These are phyloP conservation scores for Pichia nakasei DNA, from an alignment of 805 yeast genomes.

Conservation along the genomic window DNA sequence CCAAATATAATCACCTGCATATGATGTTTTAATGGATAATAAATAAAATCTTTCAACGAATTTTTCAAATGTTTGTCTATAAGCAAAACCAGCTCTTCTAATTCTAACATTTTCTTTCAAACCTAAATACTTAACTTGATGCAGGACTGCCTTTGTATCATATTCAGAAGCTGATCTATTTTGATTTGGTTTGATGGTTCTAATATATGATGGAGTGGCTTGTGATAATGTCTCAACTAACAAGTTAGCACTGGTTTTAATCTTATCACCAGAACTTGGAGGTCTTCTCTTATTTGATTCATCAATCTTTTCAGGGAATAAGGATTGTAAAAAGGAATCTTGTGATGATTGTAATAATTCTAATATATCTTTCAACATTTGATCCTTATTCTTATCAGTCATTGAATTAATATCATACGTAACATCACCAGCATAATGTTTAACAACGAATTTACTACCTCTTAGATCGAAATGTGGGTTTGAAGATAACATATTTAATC, in stretches of 20 bases:
- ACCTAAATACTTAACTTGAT: constrained; percentile 93
- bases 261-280: constrained; percentile 94
- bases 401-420: constrained; percentile 80
- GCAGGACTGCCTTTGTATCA: constrained; percentile 82
- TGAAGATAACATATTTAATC: constrained; percentile 72
- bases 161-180: constrained; percentile 85
- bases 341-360: constrained; percentile 67
- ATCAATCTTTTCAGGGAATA: constrained; percentile 62
- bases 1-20: constrained; percentile 71
- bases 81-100: constrained; percentile 98
- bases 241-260: constrained; percentile 83
- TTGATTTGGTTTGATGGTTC: constrained; percentile 97
- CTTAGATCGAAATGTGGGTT: constrained; percentile 88
- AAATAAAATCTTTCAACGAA: constrained; percentile 91
- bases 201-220: constrained; percentile 91
- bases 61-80: constrained; percentile 92
- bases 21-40: constrained; percentile 80
- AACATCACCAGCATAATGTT: constrained; percentile 98
- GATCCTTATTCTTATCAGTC: constrained; percentile 97
- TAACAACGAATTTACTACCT: constrained; percentile 76
- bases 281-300: constrained; percentile 69
- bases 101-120: constrained; percentile 94
- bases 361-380: constrained; percentile 77
- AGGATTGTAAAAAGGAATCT: constrained; percentile 48
- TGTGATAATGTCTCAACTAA: constrained; percentile 82